Conservation (phyloP, 345 rosid genomes). For the Murraya koenigii region DNA sequence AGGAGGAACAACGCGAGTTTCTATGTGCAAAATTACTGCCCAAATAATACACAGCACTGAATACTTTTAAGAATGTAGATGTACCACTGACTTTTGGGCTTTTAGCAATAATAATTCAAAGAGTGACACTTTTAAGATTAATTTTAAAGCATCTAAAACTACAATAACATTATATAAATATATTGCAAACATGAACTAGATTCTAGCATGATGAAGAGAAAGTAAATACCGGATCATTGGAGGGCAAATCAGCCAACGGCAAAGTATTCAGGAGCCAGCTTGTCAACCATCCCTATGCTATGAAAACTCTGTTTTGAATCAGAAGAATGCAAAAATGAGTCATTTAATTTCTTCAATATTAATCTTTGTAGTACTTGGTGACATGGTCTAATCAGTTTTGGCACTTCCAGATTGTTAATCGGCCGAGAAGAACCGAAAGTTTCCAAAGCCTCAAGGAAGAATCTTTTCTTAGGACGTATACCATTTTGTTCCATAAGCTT, state of each 20-base stretch:
- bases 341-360: slow-evolving; percentile 1
- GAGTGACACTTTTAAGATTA: not conserved
- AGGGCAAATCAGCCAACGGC: not conserved
- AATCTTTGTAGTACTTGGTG: slow-evolving; percentile 21
- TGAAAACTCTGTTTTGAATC: slow-evolving; percentile 13
- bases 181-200: not conserved
- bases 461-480: slow-evolving; percentile 73
- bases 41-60: not conserved
- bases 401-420: slow-evolving; percentile 31
- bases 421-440: slow-evolving; percentile 42
- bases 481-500: slow-evolving; percentile 77
- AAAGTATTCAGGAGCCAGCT: not conserved
- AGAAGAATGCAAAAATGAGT: slow-evolving; percentile 9
- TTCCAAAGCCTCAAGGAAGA: slow-evolving; percentile 83
- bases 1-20: not conserved
- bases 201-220: not conserved
- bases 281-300: slow-evolving; percentile 3
- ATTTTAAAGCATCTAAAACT: not conserved
- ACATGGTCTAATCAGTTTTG: slow-evolving; percentile 18
- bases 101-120: not conserved
- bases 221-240: slow-evolving; percentile 10
- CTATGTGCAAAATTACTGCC: not conserved
- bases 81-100: not conserved
- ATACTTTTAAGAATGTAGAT: not conserved
- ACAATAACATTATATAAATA: no score